Evolutionary conservation across 495 filamentous ascomycete species (phyloP).

Genomic region (Aspergillus conjunctus): DNA sequence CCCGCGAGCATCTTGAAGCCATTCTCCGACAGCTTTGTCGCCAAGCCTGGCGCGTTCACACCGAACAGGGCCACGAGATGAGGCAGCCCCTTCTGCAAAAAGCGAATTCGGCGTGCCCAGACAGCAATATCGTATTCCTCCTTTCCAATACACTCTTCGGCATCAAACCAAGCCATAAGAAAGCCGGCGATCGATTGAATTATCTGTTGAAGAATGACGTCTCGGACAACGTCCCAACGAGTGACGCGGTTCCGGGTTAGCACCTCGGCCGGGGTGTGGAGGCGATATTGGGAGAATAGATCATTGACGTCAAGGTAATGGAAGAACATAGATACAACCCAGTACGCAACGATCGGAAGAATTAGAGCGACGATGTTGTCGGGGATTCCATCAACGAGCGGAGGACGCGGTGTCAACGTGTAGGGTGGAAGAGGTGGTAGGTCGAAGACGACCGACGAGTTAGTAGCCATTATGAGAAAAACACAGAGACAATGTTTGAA

Average conservation of each 20-base stretch:
- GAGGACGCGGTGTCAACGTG: constrained; percentile 63
- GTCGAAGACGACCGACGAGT: constrained; percentile 45
- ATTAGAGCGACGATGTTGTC: constrained; percentile 76
- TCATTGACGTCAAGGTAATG: constrained; percentile 81
- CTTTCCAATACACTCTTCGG: constrained; percentile 63
- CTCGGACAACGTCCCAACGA: constrained; percentile 77
- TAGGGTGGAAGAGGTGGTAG: constrained; percentile 82
- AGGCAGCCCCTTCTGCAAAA: constrained; percentile 70
- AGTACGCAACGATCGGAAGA: constrained; percentile 84
- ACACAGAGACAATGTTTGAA: constrained; percentile 9
- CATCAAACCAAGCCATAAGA: constrained; percentile 64
- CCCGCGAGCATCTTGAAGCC: constrained; percentile 68
- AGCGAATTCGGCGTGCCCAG: constrained; percentile 74
- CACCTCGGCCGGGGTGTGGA: constrained; percentile 91
- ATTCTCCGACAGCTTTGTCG: constrained; percentile 38
- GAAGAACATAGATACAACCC: constrained; percentile 83
- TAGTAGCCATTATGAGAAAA: constrained; percentile 39
- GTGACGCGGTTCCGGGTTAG: constrained; percentile 82
- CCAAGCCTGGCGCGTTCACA: constrained; percentile 42
- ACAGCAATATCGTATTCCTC: constrained; percentile 83
- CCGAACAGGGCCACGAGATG: constrained; percentile 49
- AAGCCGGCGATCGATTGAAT: constrained; percentile 73
- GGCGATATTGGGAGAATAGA: constrained; percentile 80
- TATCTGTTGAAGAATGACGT: constrained; percentile 87
- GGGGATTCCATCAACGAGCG: constrained; percentile 74